Base-by-base conservation (phyloP, 140 eudicot species). In the Senecio squalidus region DNA sequence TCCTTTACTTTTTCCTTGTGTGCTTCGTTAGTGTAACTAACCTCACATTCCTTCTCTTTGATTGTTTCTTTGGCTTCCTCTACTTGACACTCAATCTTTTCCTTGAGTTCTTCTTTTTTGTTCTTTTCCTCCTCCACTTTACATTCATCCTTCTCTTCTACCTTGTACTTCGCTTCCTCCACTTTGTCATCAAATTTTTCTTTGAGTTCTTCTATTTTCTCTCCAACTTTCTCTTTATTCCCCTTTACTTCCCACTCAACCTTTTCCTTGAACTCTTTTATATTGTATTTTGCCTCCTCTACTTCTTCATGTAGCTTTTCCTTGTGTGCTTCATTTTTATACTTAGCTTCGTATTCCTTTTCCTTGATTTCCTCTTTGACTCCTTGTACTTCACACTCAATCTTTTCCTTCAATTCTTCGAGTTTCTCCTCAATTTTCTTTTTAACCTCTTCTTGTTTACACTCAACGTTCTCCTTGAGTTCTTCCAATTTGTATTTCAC, bases 41-140 rank as follows among this genome's bases (percentile, higher is more conserved):
- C 20, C 33, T 62, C 58, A 4, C 14, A 47, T 21, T 62, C 68
- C 20, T 62, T 62, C 29, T 58, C 67, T 14, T 59, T 45, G 1
- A 25, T 16, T 14, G 58, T 53, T 22, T 69, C 56, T 27, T 60
- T 70, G 13, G 4, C 61, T 23, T 69, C 75, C 28, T 34, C 67
- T 36, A 47, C 20, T 38, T 68, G 54, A 58, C 54, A 68, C 53
- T 58, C 74, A 4, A 58, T 53, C 54, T 68, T 68, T 53, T 68
- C 67, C 54, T 68, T 48, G 8, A 68, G 28, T 48, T 68, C 60
- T 20, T 68, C 67, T 0, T 10, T 43, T 66, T 66, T 50, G 11
- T 34, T 22, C 46, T 56, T 34, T 21, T 10, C 26, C 48, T 69
- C 74, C 28, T 69, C 66, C 26, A 48, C 68, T 26, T 69, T 54